These are phyloP conservation scores for Sarocladium brachiariae DNA, from an alignment of 2,329 filamentous ascomycete genomes.

Conservation along the genomic window DNA sequence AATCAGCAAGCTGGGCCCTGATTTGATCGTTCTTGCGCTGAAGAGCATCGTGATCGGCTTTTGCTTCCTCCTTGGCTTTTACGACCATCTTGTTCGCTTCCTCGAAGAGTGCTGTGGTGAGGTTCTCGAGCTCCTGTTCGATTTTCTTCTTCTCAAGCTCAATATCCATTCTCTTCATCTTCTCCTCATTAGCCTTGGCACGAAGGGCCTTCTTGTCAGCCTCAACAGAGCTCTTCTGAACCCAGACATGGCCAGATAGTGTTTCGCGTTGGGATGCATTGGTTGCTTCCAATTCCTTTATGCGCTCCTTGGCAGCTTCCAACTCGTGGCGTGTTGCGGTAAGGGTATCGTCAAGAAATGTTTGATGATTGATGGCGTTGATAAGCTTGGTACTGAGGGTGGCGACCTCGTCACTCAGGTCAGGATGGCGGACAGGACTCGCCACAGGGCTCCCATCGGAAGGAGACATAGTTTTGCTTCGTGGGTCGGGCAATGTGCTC, in stretches of 20 bases:
- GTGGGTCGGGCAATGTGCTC: conserved; percentile 62
- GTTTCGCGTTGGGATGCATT: conserved; percentile 65
- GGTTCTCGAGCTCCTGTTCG: conserved; percentile 81
- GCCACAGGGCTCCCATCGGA: conserved; percentile 27
- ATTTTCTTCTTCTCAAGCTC: conserved; percentile 82
- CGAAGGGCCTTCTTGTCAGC: conserved; percentile 58
- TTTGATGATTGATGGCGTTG: conserved; percentile 95
- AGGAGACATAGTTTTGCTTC: conserved; percentile 45
- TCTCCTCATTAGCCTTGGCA: conserved; percentile 57
- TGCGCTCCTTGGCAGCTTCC: conserved; percentile 60
- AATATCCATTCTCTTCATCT: conserved; percentile 52
- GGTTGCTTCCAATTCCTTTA: conserved; percentile 59
- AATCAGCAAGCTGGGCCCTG: conserved; percentile 76
- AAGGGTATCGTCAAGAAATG: conserved; percentile 80
- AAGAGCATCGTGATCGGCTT: conserved; percentile 72
- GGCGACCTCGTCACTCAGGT: conserved; percentile 68
- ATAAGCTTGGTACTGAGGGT: conserved; percentile 92
- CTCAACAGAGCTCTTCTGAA: conserved; percentile 69
- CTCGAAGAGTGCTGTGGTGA: conserved; percentile 92
- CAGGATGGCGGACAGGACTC: conserved; percentile 40
- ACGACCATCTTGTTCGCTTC: conserved; percentile 99
- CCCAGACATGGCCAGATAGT: conserved; percentile 66
- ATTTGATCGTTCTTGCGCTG: conserved; percentile 85
- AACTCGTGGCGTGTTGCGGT: conserved; percentile 78
- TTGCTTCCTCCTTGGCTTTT: conserved; percentile 76